Conservation (phyloP, 73 alveolate species). For the Paramecium tetraurelia region DNA sequence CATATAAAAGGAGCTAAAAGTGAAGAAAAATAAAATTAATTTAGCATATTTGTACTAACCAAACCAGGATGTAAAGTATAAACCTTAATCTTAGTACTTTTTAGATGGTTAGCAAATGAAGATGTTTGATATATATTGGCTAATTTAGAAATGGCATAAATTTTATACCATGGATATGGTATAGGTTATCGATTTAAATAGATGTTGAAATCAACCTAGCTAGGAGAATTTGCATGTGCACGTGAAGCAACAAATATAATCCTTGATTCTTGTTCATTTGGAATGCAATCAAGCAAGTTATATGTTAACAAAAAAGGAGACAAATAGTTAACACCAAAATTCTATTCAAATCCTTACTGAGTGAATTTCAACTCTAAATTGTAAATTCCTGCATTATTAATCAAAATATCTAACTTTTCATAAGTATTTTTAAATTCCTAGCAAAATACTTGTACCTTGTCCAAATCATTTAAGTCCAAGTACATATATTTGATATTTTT, state of each 20-base stretch:
- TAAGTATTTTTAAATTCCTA: slow-evolving; percentile 46
- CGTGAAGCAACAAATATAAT: slow-evolving; percentile 69
- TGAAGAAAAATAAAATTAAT: neutral
- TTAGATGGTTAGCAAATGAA: slow-evolving; percentile 52
- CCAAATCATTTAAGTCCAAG: slow-evolving; percentile 65
- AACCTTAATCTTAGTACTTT: slow-evolving; percentile 62
- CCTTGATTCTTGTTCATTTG: slow-evolving; percentile 58
- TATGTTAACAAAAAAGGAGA: slow-evolving; percentile 65
- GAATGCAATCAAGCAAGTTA: slow-evolving; percentile 57
- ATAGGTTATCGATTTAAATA: slow-evolving; percentile 50
- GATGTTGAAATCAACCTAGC: slow-evolving; percentile 45
- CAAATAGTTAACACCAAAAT: slow-evolving; percentile 66
- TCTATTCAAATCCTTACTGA: slow-evolving; percentile 66
- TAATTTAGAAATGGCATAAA: slow-evolving; percentile 32
- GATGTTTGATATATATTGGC: slow-evolving; percentile 58
- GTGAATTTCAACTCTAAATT: slow-evolving; percentile 49
- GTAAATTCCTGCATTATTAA: slow-evolving; percentile 72
- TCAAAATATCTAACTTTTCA: slow-evolving; percentile 67
- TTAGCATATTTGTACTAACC: slow-evolving; percentile 55
- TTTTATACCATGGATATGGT: neutral
- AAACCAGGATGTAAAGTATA: slow-evolving; percentile 72
- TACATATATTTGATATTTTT: neutral
- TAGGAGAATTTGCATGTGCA: slow-evolving; percentile 45
- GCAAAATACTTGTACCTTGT: slow-evolving; percentile 60
- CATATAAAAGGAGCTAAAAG: neutral